phyloP scores from a whole-genome alignment of 768 basidiomycete species.

The Pulveroboletus sp. region DNA sequence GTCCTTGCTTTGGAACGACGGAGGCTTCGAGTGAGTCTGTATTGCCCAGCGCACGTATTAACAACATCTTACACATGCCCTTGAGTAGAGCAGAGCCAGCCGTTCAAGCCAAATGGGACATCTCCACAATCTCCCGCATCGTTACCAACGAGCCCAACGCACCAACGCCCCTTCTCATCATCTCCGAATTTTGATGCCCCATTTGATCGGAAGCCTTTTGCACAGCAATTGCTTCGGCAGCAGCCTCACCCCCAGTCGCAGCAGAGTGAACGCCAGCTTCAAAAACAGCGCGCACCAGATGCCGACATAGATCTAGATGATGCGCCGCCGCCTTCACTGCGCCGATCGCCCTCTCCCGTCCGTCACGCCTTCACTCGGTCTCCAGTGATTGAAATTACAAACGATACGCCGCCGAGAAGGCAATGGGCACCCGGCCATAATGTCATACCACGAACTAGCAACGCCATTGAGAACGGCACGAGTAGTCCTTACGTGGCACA shows the following conservation, averaged over 20 bases:
- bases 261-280: constrained; percentile 23
- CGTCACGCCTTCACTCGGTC: constrained; percentile 13
- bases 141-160: constrained; percentile 23
- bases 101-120: constrained; percentile 10
- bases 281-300: constrained; percentile 21
- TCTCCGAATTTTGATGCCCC: constrained; percentile 15
- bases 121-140: constrained; percentile 11
- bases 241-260: constrained; percentile 10
- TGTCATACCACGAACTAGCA: constrained; percentile 10
- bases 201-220: constrained; percentile 20
- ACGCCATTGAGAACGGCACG: constrained; percentile 6
- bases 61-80: constrained; percentile 4
- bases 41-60: background rate
- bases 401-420: constrained; percentile 24
- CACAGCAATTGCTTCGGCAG: constrained; percentile 13
- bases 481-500: constrained; percentile 3
- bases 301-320: constrained; percentile 37
- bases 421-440: constrained; percentile 26
- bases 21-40: constrained; percentile 12
- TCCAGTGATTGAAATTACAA: constrained; percentile 29
- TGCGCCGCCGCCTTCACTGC: constrained; percentile 39
- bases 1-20: constrained; percentile 11
- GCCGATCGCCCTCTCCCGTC: constrained; percentile 32
- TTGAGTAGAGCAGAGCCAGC: background rate
- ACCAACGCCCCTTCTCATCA: constrained; percentile 13